Base-by-base conservation (phyloP, 2,329 filamentous ascomycete genomes). In the Scedosporium minutisporum region DNA sequence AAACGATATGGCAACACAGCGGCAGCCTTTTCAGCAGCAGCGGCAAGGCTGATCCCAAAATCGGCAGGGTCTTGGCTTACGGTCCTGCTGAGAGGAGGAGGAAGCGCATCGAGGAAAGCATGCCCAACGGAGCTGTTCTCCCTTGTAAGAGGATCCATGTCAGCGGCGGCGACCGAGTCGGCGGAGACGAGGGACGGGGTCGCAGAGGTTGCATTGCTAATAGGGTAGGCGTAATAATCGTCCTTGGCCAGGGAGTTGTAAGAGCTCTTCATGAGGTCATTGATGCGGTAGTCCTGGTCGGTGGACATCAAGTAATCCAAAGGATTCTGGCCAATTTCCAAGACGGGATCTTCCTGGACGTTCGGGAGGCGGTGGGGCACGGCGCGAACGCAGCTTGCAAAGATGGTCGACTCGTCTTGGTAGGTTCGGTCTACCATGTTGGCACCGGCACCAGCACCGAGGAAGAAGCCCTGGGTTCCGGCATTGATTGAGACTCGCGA, bases 141-240 rank as follows among this genome's bases (percentile, higher is more conserved):
- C 46, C 78, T 73, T 9, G 76, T 78, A 67, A 80, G 72, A 29
- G 77, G 73, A 62, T 72, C 74, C 3, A 71, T 63, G 0, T 69
- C 72, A 42, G 78, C 27, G 4, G 21, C 78, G 3, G 73, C 63
- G 7, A 71, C 73, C 12, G 75, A 75, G 3, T 74, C 72, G 0
- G 72, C 75, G 3, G 77, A 79, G 29, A 75, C 72, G 71, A 80
- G 72, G 0, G 78, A 80, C 1, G 77, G 77, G 60, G 75, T 78
- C 3, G 69, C 69, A 1, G 78, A 77, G 1, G 72, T 69, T 3
- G 73, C 64, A 2, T 70, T 69, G 44, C 70, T 71, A 51, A 60
- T 62, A 58, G 14, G 63, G 64, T 58, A 63, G 60, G 33, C 64
- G 64, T 27, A 62, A 58, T 46, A 57, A 44, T 65, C 67, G 62